Evolutionary conservation across 345 rosid genomes (phyloP), one percentile per base, ranked within the genome.

Genomic region (Carallia pectinifolia): DNA sequence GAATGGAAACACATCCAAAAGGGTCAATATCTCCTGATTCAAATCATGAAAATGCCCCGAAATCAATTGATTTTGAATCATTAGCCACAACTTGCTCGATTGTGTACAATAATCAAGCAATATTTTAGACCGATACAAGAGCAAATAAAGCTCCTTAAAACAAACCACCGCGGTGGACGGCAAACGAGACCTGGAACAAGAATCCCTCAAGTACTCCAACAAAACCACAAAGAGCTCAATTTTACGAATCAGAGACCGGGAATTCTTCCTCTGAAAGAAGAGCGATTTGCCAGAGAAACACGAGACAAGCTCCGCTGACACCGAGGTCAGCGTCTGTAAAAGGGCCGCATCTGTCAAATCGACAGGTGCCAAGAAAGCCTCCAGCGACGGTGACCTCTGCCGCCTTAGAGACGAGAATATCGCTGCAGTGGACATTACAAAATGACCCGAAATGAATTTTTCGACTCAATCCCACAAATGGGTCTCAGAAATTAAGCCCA

Each of bases 21-120:
- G 97, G 70, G 98, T 96, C 15, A 82, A 81, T 31, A 90, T 86
- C 64, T 96, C 99, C 74, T 88, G 94, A 75, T 92, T 86, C 85
- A 92, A 76, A 75, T 92, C 98, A 75, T 96, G 97, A 77, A 92
- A 96, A 82, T 96, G 94, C 13, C 96, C 96, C 16, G 97, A 88
- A 77, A 96, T 86, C 2, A 90, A 77, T 30, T 85, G 90, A 61
- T 85, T 90, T 73, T 96, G 97, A 50, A 92, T 84, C 88, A 96
- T 69, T 0, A 96, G 79, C 99, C 99, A 96, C 27, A 92, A 72
- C 88, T 88, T 96, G 79, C 98, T 88, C 8, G 98, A 89, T 27
- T 87, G 91, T 2, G 74, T 68, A 75, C 97, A 89, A 78, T 89
- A 87, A 79, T 96, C 91, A 7, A 96, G 82, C 68, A 96, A 79